phyloP scores from a whole-genome alignment of 768 basidiomycete species.

The Mycena galericulata region DNA sequence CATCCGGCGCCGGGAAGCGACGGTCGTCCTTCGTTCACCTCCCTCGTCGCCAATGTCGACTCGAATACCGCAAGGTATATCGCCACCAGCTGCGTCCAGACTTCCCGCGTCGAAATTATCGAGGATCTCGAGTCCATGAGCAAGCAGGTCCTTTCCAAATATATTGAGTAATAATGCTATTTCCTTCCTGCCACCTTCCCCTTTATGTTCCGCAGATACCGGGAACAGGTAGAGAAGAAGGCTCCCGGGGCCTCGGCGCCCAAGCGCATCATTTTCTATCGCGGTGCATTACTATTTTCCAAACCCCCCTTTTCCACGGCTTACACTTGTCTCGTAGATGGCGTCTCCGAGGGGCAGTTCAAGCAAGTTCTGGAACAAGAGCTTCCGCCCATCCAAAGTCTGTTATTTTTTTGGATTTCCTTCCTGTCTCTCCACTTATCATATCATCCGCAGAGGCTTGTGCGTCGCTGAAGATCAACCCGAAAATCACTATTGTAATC shows the following conservation, averaged over 20 bases:
- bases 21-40: slow-evolving; percentile 84
- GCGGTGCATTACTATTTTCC: slow-evolving; percentile 57
- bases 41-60: slow-evolving; percentile 86
- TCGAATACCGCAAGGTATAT: slow-evolving; percentile 81
- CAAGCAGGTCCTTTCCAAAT: slow-evolving; percentile 67
- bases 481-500: slow-evolving; percentile 75
- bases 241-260: slow-evolving; percentile 58
- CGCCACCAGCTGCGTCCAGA: slow-evolving; percentile 41
- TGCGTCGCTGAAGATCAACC: slow-evolving; percentile 61
- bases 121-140: slow-evolving; percentile 44
- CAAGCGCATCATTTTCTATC: slow-evolving; percentile 81
- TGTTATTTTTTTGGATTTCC: slow-evolving; percentile 24
- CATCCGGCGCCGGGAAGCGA: slow-evolving; percentile 85
- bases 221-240: slow-evolving; percentile 65
- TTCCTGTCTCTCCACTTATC: slow-evolving; percentile 20
- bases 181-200: too few relatives aligned
- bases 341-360: slow-evolving; percentile 68
- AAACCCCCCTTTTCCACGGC: slow-evolving; percentile 5
- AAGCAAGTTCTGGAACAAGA: slow-evolving; percentile 69
- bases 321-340: slow-evolving; percentile 54
- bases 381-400: slow-evolving; percentile 69
- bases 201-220: slow-evolving; percentile 50
- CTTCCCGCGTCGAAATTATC: slow-evolving; percentile 3
- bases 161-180: slow-evolving; percentile 46
- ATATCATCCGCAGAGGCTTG: slow-evolving; percentile 80